A percentile compares a stretch with the other conserved stretches of the same genome.
Conservation (phyloP, 192 early-diverging fungal genomes). For the Bifiguratus adelaidae region DNA sequence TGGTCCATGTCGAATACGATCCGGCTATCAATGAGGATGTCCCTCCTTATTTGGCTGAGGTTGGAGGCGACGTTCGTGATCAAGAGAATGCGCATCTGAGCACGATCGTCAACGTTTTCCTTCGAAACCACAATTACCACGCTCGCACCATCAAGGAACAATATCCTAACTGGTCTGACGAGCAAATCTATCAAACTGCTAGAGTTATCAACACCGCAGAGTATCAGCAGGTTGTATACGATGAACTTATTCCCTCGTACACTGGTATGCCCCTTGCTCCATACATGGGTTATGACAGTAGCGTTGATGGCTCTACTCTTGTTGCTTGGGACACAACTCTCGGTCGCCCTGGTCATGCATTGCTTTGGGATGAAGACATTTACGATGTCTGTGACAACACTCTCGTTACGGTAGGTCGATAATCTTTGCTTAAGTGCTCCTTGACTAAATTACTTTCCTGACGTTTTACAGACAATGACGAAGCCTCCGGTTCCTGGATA, state of each 20-base stretch:
- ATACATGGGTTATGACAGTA: slow-evolving; percentile 2
- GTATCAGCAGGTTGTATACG: slow-evolving; percentile 4
- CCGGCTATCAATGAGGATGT: neutral
- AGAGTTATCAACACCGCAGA: neutral
- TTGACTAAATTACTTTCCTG: neutral
- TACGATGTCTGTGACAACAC: slow-evolving; percentile 3
- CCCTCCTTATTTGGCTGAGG: neutral
- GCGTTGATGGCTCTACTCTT: neutral
- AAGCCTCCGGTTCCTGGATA: neutral
- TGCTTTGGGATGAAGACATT: slow-evolving; percentile 1
- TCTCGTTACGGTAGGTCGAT: neutral
- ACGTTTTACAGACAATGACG: neutral
- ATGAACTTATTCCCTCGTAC: slow-evolving; percentile 1
- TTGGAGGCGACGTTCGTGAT: slow-evolving; percentile 12
- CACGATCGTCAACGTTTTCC: neutral
- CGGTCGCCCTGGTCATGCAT: neutral
- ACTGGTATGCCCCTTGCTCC: neutral
- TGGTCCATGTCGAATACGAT: slow-evolving; percentile 2
- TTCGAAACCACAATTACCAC: slow-evolving; percentile 4
- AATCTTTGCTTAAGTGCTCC: neutral
- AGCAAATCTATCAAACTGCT: slow-evolving; percentile 4
- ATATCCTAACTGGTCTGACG: neutral
- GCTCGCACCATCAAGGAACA: neutral
- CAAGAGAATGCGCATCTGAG: slow-evolving; percentile 29
- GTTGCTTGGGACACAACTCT: neutral